Evolutionary conservation across 345 rosid genomes (phyloP), one percentile per base, ranked within the genome.

Genomic region (Rubroshorea leprosula): DNA sequence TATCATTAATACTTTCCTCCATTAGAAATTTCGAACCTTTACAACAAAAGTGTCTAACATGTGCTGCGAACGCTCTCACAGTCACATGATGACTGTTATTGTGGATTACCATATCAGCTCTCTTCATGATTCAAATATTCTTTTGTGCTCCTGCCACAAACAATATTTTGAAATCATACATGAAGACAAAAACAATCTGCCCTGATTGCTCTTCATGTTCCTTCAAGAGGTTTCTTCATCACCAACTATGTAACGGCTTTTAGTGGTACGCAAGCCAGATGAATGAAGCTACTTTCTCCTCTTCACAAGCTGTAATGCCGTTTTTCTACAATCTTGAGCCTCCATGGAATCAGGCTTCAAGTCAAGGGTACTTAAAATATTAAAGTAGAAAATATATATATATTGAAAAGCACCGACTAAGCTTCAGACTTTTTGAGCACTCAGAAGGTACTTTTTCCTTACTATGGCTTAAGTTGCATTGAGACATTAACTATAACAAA

Each of bases 281-380:
- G 67, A 54, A 58, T 85, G 91, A 61, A 83, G 84, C 65, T 79
- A 89, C 71, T 79, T 83, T 63, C 91, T 68, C 75, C 72, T 85
- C 81, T 82, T 88, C 43, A 87, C 72, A 17, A 85, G 94, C 46
- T 70, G 82, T 23, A 67, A 49, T 47, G 89, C 87, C 50, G 79
- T 51, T 26, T 65, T 82, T 61, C 81, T 57, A 70, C 85, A 94
- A 25, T 72, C 83, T 70, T 61, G 81, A 24, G 76, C 92, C 66
- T 76, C 96, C 65, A 27, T 70, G 0, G 54, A 73, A 65, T 63
- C 77, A 53, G 85, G 84, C 98, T 84, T 79, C 69, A 67, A 12
- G 57, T 5, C 19, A 58, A 15, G 19, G 20, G 7, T 13, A 44
- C 1, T n/a, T 2, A 44, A 41, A 41, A 6, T n/a, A 10, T 44